Base-by-base conservation (phyloP, 2,329 filamentous ascomycete species). In the Colletotrichum lentis region DNA sequence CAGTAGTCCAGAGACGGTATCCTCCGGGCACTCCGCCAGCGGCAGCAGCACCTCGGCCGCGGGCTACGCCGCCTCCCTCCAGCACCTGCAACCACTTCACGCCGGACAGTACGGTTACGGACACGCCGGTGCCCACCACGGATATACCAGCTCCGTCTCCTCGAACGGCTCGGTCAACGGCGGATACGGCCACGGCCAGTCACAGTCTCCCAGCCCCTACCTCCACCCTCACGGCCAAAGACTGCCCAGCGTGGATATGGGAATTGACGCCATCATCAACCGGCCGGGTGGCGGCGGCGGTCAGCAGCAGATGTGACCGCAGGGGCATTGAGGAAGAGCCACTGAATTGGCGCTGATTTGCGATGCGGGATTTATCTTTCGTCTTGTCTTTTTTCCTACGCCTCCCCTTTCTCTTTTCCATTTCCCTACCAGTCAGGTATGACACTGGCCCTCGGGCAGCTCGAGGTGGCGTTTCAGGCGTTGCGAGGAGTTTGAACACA, bases 241-340 rank as follows among this genome's bases (percentile, higher is more conserved):
- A 49, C 78, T 87, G 62, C 80, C 86, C 6, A 85, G 84, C 70
- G 83, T 84, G 56, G 86, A 88, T 72, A 88, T 89, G 86, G 86
- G 85, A 27, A 88, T 90, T 72, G 84, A 84, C 59, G 80, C 84
- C 58, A 84, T 89, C 67, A 86, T 89, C 72, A 86, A 88, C 76
- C 80, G 84, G 27, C 80, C 83, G 16, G 74, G 76, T 10, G 74
- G 77, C 43, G 73, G 74, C 27, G 72, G 74, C 39, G 67, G 63
- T 39, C 69, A 72, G 44, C 62, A 71, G 14, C 57, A 46, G 31
- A 69, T 72, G 67, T 72, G 39, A 69, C 31, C 37, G 16, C 39
- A 46, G 39, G 39, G 24, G 20, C 12, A 24, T 50, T 16, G 44
- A 43, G 16, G 12, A 46, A 24, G 47, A 16, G 52, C 44, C 44